Percentiles rank a stretch among this genome's conserved stretches.
phyloP scores from a whole-genome alignment of 2,329 filamentous ascomycete genomes.

The Cytospora chrysosperma region DNA sequence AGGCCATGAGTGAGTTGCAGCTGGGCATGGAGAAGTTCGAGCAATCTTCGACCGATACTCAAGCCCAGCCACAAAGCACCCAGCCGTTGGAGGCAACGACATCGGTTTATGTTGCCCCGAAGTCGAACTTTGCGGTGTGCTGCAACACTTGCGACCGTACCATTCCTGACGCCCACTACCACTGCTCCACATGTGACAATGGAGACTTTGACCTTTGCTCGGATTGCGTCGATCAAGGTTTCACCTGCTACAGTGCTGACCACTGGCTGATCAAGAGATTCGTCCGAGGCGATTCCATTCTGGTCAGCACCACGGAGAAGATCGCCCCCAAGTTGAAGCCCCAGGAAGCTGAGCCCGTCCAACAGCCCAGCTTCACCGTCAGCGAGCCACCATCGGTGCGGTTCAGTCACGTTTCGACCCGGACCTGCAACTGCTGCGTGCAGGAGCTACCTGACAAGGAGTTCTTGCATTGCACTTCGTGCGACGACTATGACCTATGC shows the following conservation, averaged over 20 bases:
- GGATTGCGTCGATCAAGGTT: slow-evolving; percentile 70
- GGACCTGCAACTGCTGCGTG: slow-evolving; percentile 69
- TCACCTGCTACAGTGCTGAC: slow-evolving; percentile 72
- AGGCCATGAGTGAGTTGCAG: slow-evolving; percentile 17
- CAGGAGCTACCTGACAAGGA: slow-evolving; percentile 71
- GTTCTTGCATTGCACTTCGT: slow-evolving; percentile 82
- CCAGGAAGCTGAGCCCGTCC: slow-evolving; percentile 29
- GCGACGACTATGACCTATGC: slow-evolving; percentile 92
- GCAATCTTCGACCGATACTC: not conserved
- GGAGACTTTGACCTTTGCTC: slow-evolving; percentile 94
- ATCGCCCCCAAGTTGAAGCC: slow-evolving; percentile 62
- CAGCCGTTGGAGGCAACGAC: slow-evolving; percentile 1
- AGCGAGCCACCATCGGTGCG: not conserved
- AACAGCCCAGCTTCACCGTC: not conserved
- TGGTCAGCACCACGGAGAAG: slow-evolving; percentile 82
- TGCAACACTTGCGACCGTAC: slow-evolving; percentile 86
- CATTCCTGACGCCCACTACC: slow-evolving; percentile 82
- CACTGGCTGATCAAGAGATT: slow-evolving; percentile 96
- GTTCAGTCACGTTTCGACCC: slow-evolving; percentile 38
- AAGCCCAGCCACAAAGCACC: not conserved
- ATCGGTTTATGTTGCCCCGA: slow-evolving; percentile 14
- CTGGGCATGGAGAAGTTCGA: slow-evolving; percentile 18
- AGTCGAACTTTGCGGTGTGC: slow-evolving; percentile 72
- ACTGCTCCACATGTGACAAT: slow-evolving; percentile 89
- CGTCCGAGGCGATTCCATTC: slow-evolving; percentile 73